Percentiles rank a stretch among this genome's conserved stretches.
Evolutionary conservation across 176 grass and related monocot genomes (phyloP).

Genomic region (Phyllostachys edulis): DNA sequence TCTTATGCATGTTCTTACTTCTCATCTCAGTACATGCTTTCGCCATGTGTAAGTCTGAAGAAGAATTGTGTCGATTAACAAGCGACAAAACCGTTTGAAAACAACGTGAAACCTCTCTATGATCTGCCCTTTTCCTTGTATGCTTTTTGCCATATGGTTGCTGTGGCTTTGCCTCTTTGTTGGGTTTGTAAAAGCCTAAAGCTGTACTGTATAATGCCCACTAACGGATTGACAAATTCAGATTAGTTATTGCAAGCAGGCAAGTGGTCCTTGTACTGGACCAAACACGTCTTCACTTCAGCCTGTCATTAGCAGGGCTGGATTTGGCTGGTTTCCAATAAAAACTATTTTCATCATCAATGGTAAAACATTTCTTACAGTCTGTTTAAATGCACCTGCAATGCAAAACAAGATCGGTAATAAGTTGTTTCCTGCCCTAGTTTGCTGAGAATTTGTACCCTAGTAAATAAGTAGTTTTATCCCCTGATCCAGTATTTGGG

Average conservation of each 20-base stretch:
- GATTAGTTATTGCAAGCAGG: constrained; percentile 24
- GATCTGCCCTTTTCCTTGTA: background rate
- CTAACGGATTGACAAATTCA: background rate
- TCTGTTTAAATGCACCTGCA: background rate
- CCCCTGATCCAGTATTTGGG: background rate
- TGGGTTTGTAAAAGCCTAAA: constrained; percentile 19
- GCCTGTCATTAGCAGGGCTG: constrained; percentile 28
- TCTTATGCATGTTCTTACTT: background rate
- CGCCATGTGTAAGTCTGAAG: constrained; percentile 24
- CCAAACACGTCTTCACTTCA: constrained; percentile 33
- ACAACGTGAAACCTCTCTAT: background rate
- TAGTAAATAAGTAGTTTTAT: background rate
- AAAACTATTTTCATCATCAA: background rate
- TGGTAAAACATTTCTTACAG: background rate
- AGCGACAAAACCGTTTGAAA: background rate
- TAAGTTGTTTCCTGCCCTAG: background rate
- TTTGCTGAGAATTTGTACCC: background rate
- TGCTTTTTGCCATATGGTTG: background rate
- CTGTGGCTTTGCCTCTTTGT: constrained; percentile 1
- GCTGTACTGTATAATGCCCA: background rate
- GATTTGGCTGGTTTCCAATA: constrained; percentile 28
- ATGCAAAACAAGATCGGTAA: background rate
- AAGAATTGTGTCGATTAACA: constrained; percentile 1
- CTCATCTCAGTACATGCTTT: constrained; percentile 22
- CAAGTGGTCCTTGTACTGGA: constrained; percentile 33